A percentile compares a stretch with the other conserved stretches of the same genome.
phyloP scores from a whole-genome alignment of 225 moss, liverwort and hornwort species.

The Sphagnum contortum region DNA sequence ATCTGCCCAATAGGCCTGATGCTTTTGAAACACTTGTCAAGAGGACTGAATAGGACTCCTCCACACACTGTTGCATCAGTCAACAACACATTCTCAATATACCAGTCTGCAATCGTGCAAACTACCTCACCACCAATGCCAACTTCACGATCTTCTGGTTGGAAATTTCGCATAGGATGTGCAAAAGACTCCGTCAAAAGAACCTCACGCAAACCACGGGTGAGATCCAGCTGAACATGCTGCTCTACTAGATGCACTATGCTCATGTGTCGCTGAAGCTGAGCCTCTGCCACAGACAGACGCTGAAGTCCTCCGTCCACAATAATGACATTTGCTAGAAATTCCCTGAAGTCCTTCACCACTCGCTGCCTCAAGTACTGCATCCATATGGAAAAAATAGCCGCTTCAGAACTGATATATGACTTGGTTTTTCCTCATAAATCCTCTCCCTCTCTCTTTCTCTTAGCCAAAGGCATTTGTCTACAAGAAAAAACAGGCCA shows the following conservation, averaged over 20 bases:
- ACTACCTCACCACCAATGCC: slow-evolving; percentile 83
- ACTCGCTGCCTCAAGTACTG: slow-evolving; percentile 89
- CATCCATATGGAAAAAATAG: slow-evolving; percentile 1
- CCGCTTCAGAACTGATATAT: too few species aligned
- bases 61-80: slow-evolving; percentile 59
- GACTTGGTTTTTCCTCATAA: too few species aligned
- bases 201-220: slow-evolving; percentile 86
- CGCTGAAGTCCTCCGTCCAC: slow-evolving; percentile 84
- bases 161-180: slow-evolving; percentile 86
- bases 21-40: slow-evolving; percentile 86
- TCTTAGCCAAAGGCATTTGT: too few species aligned
- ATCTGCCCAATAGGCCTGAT: slow-evolving; percentile 51
- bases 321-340: slow-evolving; percentile 67
- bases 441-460: too few species aligned
- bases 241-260: slow-evolving; percentile 96
- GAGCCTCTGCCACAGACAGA: slow-evolving; percentile 77
- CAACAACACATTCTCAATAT: slow-evolving; percentile 62
- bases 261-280: slow-evolving; percentile 91
- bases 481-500: too few species aligned
- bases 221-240: slow-evolving; percentile 90
- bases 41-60: slow-evolving; percentile 59
- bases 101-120: slow-evolving; percentile 79
- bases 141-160: slow-evolving; percentile 78
- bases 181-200: slow-evolving; percentile 86
- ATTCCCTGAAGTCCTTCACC: slow-evolving; percentile 69